Percentiles rank a stretch among this genome's conserved stretches.
Conservation (phyloP, 164 flowering plant genomes). For the Vitis amurensis region DNA sequence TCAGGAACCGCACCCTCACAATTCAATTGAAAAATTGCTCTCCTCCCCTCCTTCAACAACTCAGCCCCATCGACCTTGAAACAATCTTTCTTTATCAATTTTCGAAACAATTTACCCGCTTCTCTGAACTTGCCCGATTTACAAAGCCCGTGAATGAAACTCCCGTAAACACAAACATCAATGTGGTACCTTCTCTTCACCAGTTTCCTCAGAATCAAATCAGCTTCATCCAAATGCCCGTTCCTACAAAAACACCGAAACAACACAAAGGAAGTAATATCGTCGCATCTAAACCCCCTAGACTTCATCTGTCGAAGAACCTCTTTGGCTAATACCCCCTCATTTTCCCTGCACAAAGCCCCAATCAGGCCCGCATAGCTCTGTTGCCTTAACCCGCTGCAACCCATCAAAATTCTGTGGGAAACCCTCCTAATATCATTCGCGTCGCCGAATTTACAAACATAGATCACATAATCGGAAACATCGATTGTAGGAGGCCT, state of each 20-base stretch:
- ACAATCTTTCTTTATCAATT: conserved; percentile 24
- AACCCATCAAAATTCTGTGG: conserved; percentile 30
- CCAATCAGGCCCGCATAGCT: conserved; percentile 39
- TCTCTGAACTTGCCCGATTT: conserved; percentile 39
- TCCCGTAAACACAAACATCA: conserved; percentile 42
- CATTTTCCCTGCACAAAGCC: conserved; percentile 35
- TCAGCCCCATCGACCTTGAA: conserved; percentile 3
- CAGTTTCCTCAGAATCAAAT: conserved; percentile 36
- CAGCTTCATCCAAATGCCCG: conserved; percentile 39
- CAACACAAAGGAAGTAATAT: conserved; percentile 26
- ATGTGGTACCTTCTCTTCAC: conserved; percentile 18
- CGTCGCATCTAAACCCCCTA: conserved; percentile 26
- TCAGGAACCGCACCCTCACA: conserved; percentile 32
- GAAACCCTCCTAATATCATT: conserved; percentile 21
- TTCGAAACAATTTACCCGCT: conserved; percentile 37
- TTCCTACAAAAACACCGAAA: conserved; percentile 35
- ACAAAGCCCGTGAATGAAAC: conserved; percentile 41
- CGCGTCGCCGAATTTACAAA: conserved; percentile 28
- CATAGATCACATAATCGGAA: conserved; percentile 26
- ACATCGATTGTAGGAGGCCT: conserved; percentile 20
- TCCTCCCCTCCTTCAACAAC: conserved; percentile 30
- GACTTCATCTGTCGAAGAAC: conserved; percentile 31
- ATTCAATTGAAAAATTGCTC: conserved; percentile 38
- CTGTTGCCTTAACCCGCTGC: conserved; percentile 21
- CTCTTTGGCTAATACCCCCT: conserved; percentile 20